Conservation (phyloP, 78 protist species). For the Polysphondylium violaceum region DNA sequence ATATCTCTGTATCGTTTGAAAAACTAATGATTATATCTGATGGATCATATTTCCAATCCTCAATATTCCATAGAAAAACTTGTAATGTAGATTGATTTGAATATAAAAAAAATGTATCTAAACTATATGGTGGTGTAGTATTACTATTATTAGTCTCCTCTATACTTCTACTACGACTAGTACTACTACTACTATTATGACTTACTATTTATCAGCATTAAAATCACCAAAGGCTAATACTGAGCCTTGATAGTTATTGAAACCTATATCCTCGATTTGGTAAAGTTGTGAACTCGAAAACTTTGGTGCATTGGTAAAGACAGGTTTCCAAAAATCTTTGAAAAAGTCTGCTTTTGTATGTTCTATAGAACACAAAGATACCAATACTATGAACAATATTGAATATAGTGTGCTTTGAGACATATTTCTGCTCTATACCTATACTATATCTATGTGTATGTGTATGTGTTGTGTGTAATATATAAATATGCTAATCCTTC, state of each 20-base stretch:
- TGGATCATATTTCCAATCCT: slow-evolving; percentile 61
- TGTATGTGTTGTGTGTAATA: too few relatives aligned
- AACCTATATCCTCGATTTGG: slow-evolving; percentile 30
- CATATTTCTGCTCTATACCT: too few relatives aligned
- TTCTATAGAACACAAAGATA: neutral
- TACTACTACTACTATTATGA: neutral
- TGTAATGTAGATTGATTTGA: slow-evolving; percentile 60
- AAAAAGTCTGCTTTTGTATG: slow-evolving; percentile 34
- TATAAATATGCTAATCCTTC: too few relatives aligned
- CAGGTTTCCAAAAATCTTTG: slow-evolving; percentile 71
- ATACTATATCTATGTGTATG: too few relatives aligned
- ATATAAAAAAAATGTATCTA: slow-evolving; percentile 70
- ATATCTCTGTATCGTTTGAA: neutral
- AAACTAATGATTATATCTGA: slow-evolving; percentile 28
- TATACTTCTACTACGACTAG: neutral
- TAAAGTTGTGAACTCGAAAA: slow-evolving; percentile 51
- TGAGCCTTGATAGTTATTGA: slow-evolving; percentile 38
- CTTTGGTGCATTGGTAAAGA: slow-evolving; percentile 74
- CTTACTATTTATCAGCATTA: slow-evolving; percentile 75
- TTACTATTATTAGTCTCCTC: neutral
- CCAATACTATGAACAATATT: neutral
- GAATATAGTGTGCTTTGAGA: too few relatives aligned
- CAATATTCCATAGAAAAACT: slow-evolving; percentile 68
- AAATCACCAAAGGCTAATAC: slow-evolving; percentile 78
- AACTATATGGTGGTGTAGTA: neutral